Evolutionary conservation across 768 basidiomycete species (phyloP), one percentile per base, ranked within the genome.

Genomic region (Mycena vulgaris): DNA sequence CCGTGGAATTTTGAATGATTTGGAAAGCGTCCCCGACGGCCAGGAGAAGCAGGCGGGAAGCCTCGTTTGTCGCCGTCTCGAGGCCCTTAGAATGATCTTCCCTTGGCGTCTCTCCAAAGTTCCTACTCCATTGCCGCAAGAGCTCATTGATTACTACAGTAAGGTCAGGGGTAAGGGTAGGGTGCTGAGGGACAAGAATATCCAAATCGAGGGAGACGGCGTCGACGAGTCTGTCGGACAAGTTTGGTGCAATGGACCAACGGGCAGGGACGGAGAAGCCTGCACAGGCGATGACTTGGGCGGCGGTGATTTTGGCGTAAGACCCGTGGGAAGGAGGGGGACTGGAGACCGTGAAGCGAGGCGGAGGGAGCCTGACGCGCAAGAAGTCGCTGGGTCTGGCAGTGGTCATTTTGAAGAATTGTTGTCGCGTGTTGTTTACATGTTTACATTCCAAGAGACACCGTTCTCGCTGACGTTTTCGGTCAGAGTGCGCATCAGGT

Each of bases 391-490:
- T 40, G 19, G 40, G 40, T 13, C 14, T 19, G 40, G 14, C 14
- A 40, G 40, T 40, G 40, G 7, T 19, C 40, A 40, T 40, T n/a
- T n/a, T n/a, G n/a, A n/a, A n/a, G n/a, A n/a, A n/a, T n/a, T n/a
- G n/a, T n/a, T n/a, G n/a, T n/a, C n/a, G n/a, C n/a, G n/a, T n/a
- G n/a, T n/a, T n/a, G n/a, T n/a, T n/a, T n/a, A n/a, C n/a, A n/a
- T n/a, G n/a, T n/a, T n/a, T n/a, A n/a, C n/a, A n/a, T n/a, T n/a
- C n/a, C n/a, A n/a, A n/a, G 80, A 77, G 37, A 86, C 88, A 49
- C 68, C 77, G 75, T 94, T 94, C 4, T 77, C 80, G 31, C 69
- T 72, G 56, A 93, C 81, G 74, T 94, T 95, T 42, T 85, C 82
- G 27, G 84, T 77, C 45, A 95, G 78, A 3, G 90, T 87, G 33